Conservation (phyloP, 257 asterid genomes). For the Paraleonurus japonicus region DNA sequence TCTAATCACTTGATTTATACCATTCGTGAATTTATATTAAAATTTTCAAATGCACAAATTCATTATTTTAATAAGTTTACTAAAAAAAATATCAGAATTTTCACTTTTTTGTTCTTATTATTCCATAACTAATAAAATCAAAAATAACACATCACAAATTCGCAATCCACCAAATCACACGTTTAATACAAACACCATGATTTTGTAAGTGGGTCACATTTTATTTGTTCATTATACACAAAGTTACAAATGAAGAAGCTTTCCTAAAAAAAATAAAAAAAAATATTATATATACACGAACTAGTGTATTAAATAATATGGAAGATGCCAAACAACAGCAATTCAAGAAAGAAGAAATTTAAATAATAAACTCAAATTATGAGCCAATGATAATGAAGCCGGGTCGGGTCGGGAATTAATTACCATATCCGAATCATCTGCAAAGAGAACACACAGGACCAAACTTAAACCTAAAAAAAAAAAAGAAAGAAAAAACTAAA, state of each 20-base stretch:
- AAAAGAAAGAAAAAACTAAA: background rate
- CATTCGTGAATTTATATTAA: no score
- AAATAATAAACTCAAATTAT: background rate
- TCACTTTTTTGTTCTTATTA: no score
- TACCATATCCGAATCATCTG: slow-evolving; percentile 13
- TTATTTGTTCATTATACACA: background rate
- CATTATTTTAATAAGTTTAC: no score
- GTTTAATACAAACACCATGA: background rate
- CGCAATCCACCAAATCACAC: background rate
- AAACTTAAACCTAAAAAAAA: background rate
- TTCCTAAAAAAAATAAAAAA: background rate
- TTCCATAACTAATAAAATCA: no score
- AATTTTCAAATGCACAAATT: no score
- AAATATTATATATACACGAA: no score
- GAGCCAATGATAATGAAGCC: background rate
- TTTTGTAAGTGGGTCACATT: background rate
- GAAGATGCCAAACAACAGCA: background rate
- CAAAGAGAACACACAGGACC: slow-evolving; percentile 3
- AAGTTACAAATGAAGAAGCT: no score
- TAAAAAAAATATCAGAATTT: no score
- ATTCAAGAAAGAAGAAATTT: background rate
- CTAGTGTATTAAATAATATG: background rate
- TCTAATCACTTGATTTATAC: no score
- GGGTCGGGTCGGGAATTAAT: no score
- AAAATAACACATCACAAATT: background rate